A percentile compares a stretch with the other conserved stretches of the same genome.
phyloP scores from a whole-genome alignment of 441 rosid genomes.

The Dalechampia spathulata region DNA sequence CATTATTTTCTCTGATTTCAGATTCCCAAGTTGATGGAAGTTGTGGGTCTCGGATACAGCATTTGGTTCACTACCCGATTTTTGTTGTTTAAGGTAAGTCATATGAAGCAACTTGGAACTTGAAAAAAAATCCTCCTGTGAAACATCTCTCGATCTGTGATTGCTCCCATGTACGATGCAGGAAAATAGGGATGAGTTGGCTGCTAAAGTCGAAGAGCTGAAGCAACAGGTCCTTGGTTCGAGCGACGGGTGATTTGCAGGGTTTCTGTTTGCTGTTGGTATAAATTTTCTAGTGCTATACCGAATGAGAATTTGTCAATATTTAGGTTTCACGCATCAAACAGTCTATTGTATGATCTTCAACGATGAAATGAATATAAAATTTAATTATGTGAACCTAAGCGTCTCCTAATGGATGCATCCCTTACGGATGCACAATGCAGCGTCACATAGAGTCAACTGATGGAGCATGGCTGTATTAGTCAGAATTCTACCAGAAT shows the following conservation, averaged over 20 bases:
- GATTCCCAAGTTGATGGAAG: slow-evolving; percentile 83
- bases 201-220: slow-evolving; percentile 48
- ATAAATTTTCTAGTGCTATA: slow-evolving; percentile 1
- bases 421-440: too few species aligned
- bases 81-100: slow-evolving; percentile 66
- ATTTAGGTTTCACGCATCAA: not conserved
- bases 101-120: not conserved
- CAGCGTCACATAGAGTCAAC: too few species aligned
- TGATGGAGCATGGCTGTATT: too few species aligned
- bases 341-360: not conserved
- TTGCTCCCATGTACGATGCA: slow-evolving; percentile 21
- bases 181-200: slow-evolving; percentile 70
- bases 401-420: too few species aligned
- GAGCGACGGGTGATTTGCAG: slow-evolving; percentile 31
- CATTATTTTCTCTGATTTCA: slow-evolving; percentile 16
- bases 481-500: too few species aligned
- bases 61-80: slow-evolving; percentile 74
- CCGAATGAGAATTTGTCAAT: slow-evolving; percentile 3
- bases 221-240: slow-evolving; percentile 68
- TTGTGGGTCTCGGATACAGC: slow-evolving; percentile 82
- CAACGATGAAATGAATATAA: not conserved
- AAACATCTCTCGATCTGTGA: not conserved
- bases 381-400: not conserved
- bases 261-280: not conserved
- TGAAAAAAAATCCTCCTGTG: not conserved